Percentiles rank a stretch among this genome's conserved stretches.
phyloP scores from a whole-genome alignment of 129 eudicot species.

The Escallonia rubra region DNA sequence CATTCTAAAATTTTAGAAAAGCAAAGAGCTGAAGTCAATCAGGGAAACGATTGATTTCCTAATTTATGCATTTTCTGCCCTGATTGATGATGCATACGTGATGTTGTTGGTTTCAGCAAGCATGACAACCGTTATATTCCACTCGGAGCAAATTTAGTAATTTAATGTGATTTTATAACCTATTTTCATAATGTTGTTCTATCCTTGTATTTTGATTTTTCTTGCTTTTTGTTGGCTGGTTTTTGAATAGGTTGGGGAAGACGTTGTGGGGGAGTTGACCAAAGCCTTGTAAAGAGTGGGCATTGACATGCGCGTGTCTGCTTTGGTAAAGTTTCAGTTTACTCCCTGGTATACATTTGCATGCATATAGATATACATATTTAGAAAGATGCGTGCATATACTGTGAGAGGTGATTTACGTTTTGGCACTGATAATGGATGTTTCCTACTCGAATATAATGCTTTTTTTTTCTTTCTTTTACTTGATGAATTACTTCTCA shows the following conservation, averaged over 20 bases:
- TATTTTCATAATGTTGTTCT: not conserved
- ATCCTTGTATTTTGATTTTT: not conserved
- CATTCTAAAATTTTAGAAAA: too few species aligned
- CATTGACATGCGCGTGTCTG: slow-evolving; percentile 75
- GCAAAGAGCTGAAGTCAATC: too few species aligned
- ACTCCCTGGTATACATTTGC: not conserved
- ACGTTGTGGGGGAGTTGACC: slow-evolving; percentile 64
- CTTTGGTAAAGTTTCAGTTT: slow-evolving; percentile 38
- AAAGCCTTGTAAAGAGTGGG: slow-evolving; percentile 62
- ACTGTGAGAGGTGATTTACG: too few species aligned
- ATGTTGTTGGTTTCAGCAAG: not conserved
- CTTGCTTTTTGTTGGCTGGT: not conserved
- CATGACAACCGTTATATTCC: not conserved
- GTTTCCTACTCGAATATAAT: too few species aligned
- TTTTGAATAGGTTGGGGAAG: slow-evolving; percentile 47
- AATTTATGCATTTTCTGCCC: too few species aligned
- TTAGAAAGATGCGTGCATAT: too few species aligned
- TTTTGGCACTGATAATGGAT: too few species aligned
- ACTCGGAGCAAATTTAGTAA: too few species aligned
- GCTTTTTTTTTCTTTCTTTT: not conserved
- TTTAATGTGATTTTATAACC: too few species aligned
- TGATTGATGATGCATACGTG: not conserved
- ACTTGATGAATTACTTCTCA: too few species aligned
- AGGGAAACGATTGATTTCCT: too few species aligned
- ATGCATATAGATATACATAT: not conserved